Percentiles rank a stretch among this genome's conserved stretches.
Evolutionary conservation across 148 eudicot species (phyloP).

Genomic region (Persicaria tinctoria): DNA sequence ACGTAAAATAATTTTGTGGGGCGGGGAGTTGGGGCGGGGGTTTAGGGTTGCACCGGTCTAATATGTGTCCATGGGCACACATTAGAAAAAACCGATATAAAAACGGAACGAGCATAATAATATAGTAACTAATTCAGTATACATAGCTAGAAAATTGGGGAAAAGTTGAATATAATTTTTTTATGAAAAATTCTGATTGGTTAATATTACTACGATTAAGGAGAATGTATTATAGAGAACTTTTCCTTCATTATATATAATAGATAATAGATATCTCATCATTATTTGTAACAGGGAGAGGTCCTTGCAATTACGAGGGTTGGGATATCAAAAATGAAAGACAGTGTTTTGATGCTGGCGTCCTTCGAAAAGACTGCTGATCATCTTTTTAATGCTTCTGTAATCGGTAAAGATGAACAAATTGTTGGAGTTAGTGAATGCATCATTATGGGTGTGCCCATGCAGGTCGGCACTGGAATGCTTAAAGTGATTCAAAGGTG

Average conservation of each 20-base stretch:
- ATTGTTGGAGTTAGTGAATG: conserved; percentile 92
- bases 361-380: conserved; percentile 92
- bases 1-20: too few species aligned
- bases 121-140: too few species aligned
- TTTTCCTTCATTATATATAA: too few species aligned
- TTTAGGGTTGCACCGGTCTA: too few species aligned
- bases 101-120: too few species aligned
- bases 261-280: neutral
- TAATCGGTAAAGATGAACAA: conserved; percentile 68
- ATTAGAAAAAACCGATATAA: too few species aligned
- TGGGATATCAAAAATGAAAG: conserved; percentile 87
- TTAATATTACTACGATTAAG: too few species aligned
- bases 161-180: too few species aligned
- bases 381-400: conserved; percentile 82
- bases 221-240: neutral
- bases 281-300: conserved; percentile 53
- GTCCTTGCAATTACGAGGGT: conserved; percentile 73
- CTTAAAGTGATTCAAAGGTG: conserved; percentile 78
- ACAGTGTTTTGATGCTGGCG: conserved; percentile 91
- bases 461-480: conserved; percentile 80
- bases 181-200: too few species aligned
- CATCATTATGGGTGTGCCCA: conserved; percentile 91
- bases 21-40: too few species aligned
- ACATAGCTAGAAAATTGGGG: too few species aligned
- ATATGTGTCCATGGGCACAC: too few species aligned